Conservation (phyloP, 148 eudicot species). For the Vaccinium macrocarpon region DNA sequence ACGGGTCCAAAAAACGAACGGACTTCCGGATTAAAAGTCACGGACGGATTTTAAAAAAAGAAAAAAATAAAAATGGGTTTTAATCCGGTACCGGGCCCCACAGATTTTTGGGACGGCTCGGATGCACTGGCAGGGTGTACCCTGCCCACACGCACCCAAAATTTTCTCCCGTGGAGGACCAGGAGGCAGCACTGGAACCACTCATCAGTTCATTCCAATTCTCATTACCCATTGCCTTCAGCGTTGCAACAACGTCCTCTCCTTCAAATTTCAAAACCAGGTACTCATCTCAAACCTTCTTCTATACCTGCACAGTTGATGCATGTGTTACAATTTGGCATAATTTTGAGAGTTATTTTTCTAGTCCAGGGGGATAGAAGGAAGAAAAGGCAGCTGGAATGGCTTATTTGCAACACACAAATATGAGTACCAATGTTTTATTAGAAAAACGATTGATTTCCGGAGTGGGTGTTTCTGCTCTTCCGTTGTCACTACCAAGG, state of each 20-base stretch:
- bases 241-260: background rate
- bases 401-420: background rate
- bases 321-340: background rate
- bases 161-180: background rate
- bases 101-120: too few relatives aligned
- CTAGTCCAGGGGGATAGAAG: background rate
- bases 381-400: background rate
- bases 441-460: background rate
- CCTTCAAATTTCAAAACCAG: background rate
- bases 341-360: background rate
- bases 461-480: slow-evolving; percentile 8
- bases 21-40: too few relatives aligned
- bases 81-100: too few relatives aligned
- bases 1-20: too few relatives aligned
- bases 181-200: slow-evolving; percentile 1
- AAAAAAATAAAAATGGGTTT: too few relatives aligned
- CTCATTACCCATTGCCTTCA: background rate
- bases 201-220: background rate
- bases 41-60: too few relatives aligned
- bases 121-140: too few relatives aligned
- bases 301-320: too few relatives aligned
- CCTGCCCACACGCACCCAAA: too few relatives aligned
- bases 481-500: background rate
- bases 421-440: background rate
- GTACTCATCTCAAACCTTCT: background rate